Evolutionary conservation across 805 yeast species (phyloP), one percentile per base, ranked within the genome.

Genomic region (Kodamaea kaohsiungensis): DNA sequence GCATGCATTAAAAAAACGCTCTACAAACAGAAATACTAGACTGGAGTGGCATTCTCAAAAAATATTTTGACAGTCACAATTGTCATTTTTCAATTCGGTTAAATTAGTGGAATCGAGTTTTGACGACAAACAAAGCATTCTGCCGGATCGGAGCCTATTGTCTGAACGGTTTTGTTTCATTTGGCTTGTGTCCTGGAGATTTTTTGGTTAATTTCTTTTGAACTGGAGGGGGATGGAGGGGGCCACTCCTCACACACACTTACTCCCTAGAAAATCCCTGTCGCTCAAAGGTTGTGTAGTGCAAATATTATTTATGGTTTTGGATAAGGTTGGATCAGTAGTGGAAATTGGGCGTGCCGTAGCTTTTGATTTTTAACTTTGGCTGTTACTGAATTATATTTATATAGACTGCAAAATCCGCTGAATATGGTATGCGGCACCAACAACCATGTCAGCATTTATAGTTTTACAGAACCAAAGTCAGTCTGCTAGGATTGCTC

Each of bases 381-480:
- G 42, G 42, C 17, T 38, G 42, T 16, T 38, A n/a, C 42, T 30
- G 12, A 30, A 30, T 30, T 30, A 16, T 15, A 15, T 38, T 15
- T 38, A 38, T 38, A 38, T 38, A 38, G 42, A 38, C 42, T 38
- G 42, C 19, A 38, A 38, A 38, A 10, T 38, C 42, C 42, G 42
- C 42, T 7, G 4, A n/a, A 38, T n/a, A 16, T 38, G 22, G 18
- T 17, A 17, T 17, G n/a, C 15, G 13, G 35, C 45, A 25, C 12
- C 43, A 35, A 43, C 43, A 35, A 43, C 12, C 48, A 56, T 56
- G 59, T 46, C 56, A 16, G 59, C 55, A n/a, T 56, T 53, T 38
- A n/a, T 53, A n/a, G 46, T 56, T 15, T 13, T 56, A 18, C 55
- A 49, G 46, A 35, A 15, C 33, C 46, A 42, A 35, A 27, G 52